Evolutionary conservation across 2,329 filamentous ascomycete species (phyloP), one percentile per base, ranked within the genome.

Genomic region (Trichoderma polysporum): DNA sequence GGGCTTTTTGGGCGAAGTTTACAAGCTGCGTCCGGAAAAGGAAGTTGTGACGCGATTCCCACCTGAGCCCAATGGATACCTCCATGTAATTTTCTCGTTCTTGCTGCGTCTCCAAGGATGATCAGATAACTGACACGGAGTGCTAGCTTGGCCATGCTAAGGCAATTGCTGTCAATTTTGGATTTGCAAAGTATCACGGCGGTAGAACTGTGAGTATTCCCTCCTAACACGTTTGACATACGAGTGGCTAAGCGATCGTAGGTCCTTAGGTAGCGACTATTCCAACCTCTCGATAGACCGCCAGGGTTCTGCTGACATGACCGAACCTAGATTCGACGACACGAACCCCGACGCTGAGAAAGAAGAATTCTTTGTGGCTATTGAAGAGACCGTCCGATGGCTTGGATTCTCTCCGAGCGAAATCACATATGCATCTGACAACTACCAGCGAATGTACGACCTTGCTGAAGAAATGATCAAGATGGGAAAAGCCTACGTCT

Each of bases 311-410:
- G 39, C 57, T 60, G 57, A 60, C 58, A 37, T 8, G 41, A 12
- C 33, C 35, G n/a, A 9, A 2, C 37, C 68, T 61, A 68, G 94
- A 73, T 97, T 92, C 77, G 95, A 98, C 77, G 95, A 98, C 74
- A 98, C 95, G 15, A 98, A 98, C 77, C 95, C 95, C 1, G 92
- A 94, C 70, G 92, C 91, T 56, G 95, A 98, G 78, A 91, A 97
- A 76, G 92, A 97, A 79, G 85, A 90, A 67, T 98, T 94, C 79
- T 96, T 96, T 75, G 86, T 85, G 12, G 91, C 92, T n/a, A 98
- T 98, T 71, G 84, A 92, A 73, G 93, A 97, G 69, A 93, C 94
- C 7, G 47, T 68, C 45, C 29, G 17, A 39, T 68, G 67, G 67
- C 59, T 89, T 33, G 74, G 84, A 7, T 97, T 97, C 74, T 89